Evolutionary conservation across 176 grass and related monocot species (phyloP).

Genomic region (Puya raimondii): DNA sequence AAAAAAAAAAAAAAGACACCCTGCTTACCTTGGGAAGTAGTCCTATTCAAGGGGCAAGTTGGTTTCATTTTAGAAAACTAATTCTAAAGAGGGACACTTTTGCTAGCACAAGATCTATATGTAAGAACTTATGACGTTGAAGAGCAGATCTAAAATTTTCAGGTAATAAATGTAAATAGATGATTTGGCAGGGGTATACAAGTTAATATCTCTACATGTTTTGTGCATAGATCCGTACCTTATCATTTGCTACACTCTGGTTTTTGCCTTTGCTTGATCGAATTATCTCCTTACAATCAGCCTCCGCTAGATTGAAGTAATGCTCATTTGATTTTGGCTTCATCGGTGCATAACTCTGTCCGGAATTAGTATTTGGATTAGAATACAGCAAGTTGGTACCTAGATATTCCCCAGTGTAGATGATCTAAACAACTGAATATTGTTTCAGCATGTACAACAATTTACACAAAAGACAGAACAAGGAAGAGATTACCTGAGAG

Average conservation of each 20-base stretch:
- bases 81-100: no score
- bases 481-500: neutral
- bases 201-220: neutral
- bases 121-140: no score
- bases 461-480: slow-evolving; percentile 2
- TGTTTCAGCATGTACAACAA: neutral
- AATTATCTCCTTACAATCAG: neutral
- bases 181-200: neutral
- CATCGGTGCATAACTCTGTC: neutral
- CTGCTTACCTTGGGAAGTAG: no score
- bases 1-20: no score
- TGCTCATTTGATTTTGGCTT: neutral
- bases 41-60: no score
- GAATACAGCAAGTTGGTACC: neutral
- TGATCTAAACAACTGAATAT: neutral
- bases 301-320: neutral
- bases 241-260: neutral
- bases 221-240: neutral
- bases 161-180: neutral
- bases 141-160: neutral
- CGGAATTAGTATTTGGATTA: neutral
- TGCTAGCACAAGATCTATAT: no score
- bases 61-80: no score
- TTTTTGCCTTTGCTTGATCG: neutral
- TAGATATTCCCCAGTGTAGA: neutral